Evolutionary conservation across 495 filamentous ascomycete genomes (phyloP).

Genomic region (Neurospora sp.): DNA sequence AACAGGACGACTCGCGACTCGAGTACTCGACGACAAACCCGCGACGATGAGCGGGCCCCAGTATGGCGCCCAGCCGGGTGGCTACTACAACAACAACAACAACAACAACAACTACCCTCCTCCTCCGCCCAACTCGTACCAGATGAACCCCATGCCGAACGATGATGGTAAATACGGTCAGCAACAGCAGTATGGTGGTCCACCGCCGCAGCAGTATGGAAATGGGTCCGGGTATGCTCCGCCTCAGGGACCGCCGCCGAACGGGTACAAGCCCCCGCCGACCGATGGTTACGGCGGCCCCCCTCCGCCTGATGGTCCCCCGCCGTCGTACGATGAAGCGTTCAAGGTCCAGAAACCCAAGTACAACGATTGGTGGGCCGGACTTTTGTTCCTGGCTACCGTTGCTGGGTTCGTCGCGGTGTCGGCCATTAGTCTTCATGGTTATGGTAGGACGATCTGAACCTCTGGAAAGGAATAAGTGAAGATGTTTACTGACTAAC

Average conservation of each 20-base stretch:
- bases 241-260: neutral
- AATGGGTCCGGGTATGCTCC: neutral
- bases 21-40: neutral
- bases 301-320: constrained; percentile 5
- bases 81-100: constrained; percentile 14
- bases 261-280: constrained; percentile 9
- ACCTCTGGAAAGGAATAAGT: neutral
- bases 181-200: too few species aligned
- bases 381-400: constrained; percentile 64
- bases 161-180: constrained; percentile 13
- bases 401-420: constrained; percentile 70
- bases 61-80: neutral
- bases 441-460: constrained; percentile 43
- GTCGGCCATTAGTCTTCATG: constrained; percentile 64
- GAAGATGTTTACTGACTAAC: neutral
- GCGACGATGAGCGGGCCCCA: neutral
- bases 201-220: constrained; percentile 4
- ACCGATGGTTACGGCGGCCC: constrained; percentile 1
- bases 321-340: constrained; percentile 62
- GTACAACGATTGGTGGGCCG: constrained; percentile 83
- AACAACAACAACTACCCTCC: constrained; percentile 5
- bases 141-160: constrained; percentile 11
- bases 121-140: constrained; percentile 17
- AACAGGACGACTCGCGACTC: neutral
- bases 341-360: constrained; percentile 78